These are phyloP conservation scores for Dichotomocladium elegans DNA, from an alignment of 371 early-diverging fungal genomes.

Conservation along the genomic window DNA sequence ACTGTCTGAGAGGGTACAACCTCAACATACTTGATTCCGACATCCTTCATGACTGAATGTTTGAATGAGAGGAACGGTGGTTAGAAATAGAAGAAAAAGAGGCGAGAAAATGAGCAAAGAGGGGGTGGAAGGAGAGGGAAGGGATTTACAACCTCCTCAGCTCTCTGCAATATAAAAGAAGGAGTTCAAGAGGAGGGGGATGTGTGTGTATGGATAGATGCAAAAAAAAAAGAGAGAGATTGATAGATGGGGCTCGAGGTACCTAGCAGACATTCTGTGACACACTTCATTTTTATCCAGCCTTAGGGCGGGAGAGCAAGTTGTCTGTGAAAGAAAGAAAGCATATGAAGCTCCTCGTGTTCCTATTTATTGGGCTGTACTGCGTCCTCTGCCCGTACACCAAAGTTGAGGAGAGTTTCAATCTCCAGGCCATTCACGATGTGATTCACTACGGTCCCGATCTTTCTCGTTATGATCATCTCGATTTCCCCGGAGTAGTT, in stretches of 20 bases:
- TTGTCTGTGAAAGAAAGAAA: no score
- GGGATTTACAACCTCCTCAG: neutral
- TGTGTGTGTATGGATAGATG: no score
- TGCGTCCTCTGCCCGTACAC: slow-evolving; percentile 70
- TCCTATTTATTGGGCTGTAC: slow-evolving; percentile 35
- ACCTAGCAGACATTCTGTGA: no score
- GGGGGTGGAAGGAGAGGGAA: neutral
- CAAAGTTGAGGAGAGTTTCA: slow-evolving; percentile 96
- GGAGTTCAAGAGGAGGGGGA: neutral
- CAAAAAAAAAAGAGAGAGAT: neutral
- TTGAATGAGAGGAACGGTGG: neutral
- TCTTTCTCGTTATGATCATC: slow-evolving; percentile 65
- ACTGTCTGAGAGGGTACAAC: slow-evolving; percentile 12
- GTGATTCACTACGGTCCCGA: slow-evolving; percentile 54
- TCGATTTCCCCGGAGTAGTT: slow-evolving; percentile 90
- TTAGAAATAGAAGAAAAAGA: no score
- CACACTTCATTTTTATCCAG: no score
- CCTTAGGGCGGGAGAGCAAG: no score
- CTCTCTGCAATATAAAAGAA: neutral
- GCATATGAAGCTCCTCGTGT: slow-evolving; percentile 32
- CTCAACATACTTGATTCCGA: slow-evolving; percentile 12
- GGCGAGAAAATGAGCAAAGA: neutral
- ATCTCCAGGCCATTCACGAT: slow-evolving; percentile 90
- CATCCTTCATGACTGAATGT: slow-evolving; percentile 27
- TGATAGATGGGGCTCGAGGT: neutral